phyloP scores from a whole-genome alignment of 768 basidiomycete species.

The Lentinus brumalis region DNA sequence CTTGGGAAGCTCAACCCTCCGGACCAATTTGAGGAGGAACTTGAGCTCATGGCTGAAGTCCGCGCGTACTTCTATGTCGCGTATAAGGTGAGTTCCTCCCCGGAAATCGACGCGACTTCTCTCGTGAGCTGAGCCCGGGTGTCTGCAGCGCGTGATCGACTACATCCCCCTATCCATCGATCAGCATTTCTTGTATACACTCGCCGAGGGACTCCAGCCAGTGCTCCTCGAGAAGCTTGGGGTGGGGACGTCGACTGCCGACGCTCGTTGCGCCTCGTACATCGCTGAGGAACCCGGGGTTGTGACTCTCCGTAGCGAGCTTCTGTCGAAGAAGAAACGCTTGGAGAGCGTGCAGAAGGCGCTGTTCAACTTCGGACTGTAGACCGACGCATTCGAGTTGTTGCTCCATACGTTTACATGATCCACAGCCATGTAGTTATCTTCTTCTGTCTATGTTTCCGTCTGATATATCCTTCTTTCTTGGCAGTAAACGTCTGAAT shows the following conservation, averaged over 20 bases:
- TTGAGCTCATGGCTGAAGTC: constrained; percentile 70
- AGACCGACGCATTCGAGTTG: too few species aligned
- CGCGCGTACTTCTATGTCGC: constrained; percentile 75
- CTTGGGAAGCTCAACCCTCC: constrained; percentile 26
- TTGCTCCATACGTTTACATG: too few species aligned
- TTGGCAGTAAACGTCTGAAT: neutral
- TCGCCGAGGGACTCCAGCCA: constrained; percentile 25
- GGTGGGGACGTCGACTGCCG: constrained; percentile 21
- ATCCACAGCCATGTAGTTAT: too few species aligned
- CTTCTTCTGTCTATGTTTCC: too few species aligned
- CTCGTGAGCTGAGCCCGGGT: too few species aligned
- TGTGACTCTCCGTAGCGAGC: constrained; percentile 26
- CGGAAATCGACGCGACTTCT: too few species aligned
- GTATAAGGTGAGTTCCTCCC: constrained; percentile 9
- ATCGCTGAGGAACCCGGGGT: constrained; percentile 32
- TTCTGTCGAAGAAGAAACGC: constrained; percentile 23
- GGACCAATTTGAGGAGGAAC: constrained; percentile 55
- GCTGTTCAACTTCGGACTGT: constrained; percentile 26
- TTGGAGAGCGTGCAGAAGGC: constrained; percentile 27
- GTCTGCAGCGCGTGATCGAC: constrained; percentile 41
- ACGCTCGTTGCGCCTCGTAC: constrained; percentile 25
- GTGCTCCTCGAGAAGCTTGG: constrained; percentile 29
- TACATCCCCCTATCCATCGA: constrained; percentile 46
- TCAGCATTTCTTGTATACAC: constrained; percentile 45
- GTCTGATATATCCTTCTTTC: too few species aligned